Evolutionary conservation across 129 eudicot species (phyloP).

Genomic region (Flaveria linearis): DNA sequence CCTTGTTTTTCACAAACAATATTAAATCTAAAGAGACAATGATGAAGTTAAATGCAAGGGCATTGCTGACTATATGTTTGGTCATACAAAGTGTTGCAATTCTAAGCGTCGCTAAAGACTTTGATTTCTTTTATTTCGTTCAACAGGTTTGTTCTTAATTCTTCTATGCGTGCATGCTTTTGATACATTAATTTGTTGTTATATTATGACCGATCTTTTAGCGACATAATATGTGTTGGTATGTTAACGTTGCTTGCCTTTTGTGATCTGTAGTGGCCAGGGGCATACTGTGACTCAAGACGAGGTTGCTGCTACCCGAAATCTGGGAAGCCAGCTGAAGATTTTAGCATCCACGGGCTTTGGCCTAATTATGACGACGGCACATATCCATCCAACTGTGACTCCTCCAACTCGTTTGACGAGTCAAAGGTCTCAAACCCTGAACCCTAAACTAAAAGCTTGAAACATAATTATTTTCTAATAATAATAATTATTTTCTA

Average conservation of each 20-base stretch:
- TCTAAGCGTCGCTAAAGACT: conserved; percentile 37
- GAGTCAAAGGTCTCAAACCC: conserved; percentile 46
- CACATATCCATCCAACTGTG: conserved; percentile 72
- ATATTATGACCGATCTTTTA: not conserved
- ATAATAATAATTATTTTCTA: too few relatives aligned
- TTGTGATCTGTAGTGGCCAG: conserved; percentile 68
- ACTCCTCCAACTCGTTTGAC: conserved; percentile 55
- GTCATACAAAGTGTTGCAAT: conserved; percentile 36
- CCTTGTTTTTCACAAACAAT: conserved; percentile 15
- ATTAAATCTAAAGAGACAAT: conserved; percentile 12
- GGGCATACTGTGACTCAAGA: conserved; percentile 65
- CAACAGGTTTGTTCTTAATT: conserved; percentile 46
- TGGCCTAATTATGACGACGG: conserved; percentile 79
- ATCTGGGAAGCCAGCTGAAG: conserved; percentile 73
- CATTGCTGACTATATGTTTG: conserved; percentile 26
- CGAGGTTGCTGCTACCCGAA: conserved; percentile 75
- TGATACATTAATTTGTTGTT: not conserved
- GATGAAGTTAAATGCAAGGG: conserved; percentile 38
- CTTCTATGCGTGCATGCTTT: not conserved
- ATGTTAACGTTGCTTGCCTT: not conserved
- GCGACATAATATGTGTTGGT: not conserved
- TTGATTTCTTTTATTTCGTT: conserved; percentile 63
- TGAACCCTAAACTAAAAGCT: not conserved
- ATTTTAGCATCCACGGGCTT: conserved; percentile 81
- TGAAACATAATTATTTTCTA: not conserved